These are phyloP conservation scores for Chrysoporthe austroafricana DNA, from an alignment of 2,329 filamentous ascomycete species.

Conservation along the genomic window DNA sequence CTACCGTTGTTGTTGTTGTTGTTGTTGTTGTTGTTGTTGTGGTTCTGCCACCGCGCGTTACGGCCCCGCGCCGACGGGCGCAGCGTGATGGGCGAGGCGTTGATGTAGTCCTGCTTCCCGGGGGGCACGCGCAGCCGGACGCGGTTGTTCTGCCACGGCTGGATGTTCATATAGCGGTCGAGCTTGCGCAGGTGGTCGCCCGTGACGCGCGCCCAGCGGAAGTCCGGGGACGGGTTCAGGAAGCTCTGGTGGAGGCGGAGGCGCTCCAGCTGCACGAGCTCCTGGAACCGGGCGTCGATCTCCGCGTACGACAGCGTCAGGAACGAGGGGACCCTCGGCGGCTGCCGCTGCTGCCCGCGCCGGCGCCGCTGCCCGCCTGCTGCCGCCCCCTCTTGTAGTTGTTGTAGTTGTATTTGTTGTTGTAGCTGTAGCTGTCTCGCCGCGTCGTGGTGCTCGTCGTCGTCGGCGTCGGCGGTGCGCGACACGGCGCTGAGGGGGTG, in stretches of 20 bases:
- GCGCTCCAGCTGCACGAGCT: constrained; percentile 58
- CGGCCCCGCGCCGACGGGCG: constrained; percentile 43
- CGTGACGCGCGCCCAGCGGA: constrained; percentile 55
- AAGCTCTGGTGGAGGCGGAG: constrained; percentile 47
- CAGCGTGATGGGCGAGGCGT: constrained; percentile 73
- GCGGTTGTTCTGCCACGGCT: constrained; percentile 86
- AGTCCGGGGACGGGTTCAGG: constrained; percentile 43
- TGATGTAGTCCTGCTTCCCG: constrained; percentile 77
- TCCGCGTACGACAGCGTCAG: constrained; percentile 45
- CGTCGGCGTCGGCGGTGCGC: constrained; percentile 21
- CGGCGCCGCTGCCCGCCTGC: constrained; percentile 22
- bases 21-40: too few relatives aligned
- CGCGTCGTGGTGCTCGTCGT: not conserved
- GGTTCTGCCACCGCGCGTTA: constrained; percentile 21
- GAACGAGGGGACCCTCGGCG: constrained; percentile 43
- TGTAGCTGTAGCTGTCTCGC: not conserved
- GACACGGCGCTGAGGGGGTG: constrained; percentile 11
- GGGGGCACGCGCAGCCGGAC: constrained; percentile 79
- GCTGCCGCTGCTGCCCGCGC: not conserved
- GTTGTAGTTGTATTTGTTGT: not conserved
- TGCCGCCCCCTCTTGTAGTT: constrained; percentile 1
- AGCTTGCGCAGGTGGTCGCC: constrained; percentile 61
- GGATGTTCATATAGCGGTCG: constrained; percentile 89
- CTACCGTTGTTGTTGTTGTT: too few relatives aligned
- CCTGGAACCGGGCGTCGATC: constrained; percentile 55